phyloP scores from a whole-genome alignment of 2,329 filamentous ascomycete genomes.

The Verticillium alfalfae region DNA sequence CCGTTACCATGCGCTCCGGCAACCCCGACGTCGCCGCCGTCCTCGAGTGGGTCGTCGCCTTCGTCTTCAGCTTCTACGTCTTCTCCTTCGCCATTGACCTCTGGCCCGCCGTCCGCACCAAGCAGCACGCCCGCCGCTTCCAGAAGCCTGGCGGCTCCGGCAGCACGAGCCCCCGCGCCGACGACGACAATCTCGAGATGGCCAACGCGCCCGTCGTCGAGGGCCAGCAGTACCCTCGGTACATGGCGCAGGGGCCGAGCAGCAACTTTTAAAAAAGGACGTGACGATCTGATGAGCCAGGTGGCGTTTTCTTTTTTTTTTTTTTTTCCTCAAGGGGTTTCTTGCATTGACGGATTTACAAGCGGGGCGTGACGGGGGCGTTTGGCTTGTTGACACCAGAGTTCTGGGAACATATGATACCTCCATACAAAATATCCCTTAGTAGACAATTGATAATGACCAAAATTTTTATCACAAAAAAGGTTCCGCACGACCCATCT shows the following conservation, averaged over 20 bases:
- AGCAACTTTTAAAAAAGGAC: background rate
- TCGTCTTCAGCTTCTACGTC: conserved; percentile 85
- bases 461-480: background rate
- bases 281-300: too few species aligned
- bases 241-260: background rate
- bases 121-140: conserved; percentile 20
- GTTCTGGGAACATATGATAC: background rate
- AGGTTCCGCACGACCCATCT: too few species aligned
- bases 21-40: conserved; percentile 65
- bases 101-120: conserved; percentile 66
- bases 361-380: background rate
- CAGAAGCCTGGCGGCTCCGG: conserved; percentile 4
- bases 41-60: conserved; percentile 72
- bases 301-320: too few species aligned
- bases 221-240: background rate
- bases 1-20: conserved; percentile 39
- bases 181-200: background rate
- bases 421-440: background rate
- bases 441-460: background rate
- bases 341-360: too few species aligned
- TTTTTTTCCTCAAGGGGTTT: too few species aligned
- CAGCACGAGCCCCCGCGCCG: background rate
- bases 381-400: background rate
- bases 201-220: background rate
- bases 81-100: conserved; percentile 86